A percentile compares a stretch with the other conserved stretches of the same genome.
These are phyloP conservation scores for Colletotrichum destructivum DNA, from an alignment of 2,329 filamentous ascomycete genomes.

Conservation along the genomic window DNA sequence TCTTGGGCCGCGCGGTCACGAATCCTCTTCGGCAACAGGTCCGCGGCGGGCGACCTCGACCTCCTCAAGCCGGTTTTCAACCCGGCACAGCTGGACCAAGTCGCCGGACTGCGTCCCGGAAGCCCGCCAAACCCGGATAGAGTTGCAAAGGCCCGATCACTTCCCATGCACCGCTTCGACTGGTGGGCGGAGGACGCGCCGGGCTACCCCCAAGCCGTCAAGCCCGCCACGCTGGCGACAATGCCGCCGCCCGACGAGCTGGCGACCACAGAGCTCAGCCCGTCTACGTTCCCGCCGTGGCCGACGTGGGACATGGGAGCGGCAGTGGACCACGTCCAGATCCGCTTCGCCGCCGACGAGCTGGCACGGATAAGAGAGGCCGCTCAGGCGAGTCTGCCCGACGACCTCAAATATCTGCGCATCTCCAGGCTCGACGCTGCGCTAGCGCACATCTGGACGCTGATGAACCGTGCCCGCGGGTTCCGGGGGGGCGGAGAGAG, in stretches of 20 bases:
- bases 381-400: constrained; percentile 34
- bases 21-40: constrained; percentile 19
- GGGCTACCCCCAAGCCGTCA: constrained; percentile 49
- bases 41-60: accelerated
- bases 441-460: constrained; percentile 62
- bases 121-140: constrained; percentile 46
- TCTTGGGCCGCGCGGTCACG: constrained; percentile 56
- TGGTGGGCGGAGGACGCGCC: constrained; percentile 58
- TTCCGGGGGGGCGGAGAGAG: constrained; percentile 45
- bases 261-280: constrained; percentile 40
- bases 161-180: constrained; percentile 64
- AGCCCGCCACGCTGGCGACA: constrained; percentile 46
- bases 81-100: constrained; percentile 56
- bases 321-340: constrained; percentile 51
- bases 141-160: constrained; percentile 49
- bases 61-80: constrained; percentile 53
- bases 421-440: constrained; percentile 62
- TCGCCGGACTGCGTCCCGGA: constrained; percentile 47
- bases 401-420: constrained; percentile 16
- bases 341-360: constrained; percentile 57
- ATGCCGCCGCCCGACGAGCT: constrained; percentile 40
- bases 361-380: constrained; percentile 52
- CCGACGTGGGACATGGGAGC: constrained; percentile 56
- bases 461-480: constrained; percentile 58
- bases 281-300: constrained; percentile 57